Evolutionary conservation across 768 basidiomycete genomes (phyloP).

Genomic region (Tricholoma sp.): DNA sequence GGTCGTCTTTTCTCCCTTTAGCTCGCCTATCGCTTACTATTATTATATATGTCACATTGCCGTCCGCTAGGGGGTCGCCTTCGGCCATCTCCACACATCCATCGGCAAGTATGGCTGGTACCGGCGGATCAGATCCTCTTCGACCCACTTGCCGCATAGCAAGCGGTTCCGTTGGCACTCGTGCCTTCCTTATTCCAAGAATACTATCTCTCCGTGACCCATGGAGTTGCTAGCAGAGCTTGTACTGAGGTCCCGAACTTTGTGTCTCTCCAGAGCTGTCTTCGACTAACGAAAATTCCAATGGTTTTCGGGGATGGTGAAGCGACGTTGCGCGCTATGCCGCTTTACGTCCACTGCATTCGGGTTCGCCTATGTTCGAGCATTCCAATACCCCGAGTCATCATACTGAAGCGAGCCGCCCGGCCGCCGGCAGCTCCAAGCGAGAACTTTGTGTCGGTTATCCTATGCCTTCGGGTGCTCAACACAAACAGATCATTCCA

Average conservation of each 20-base stretch:
- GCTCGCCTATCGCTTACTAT: background rate
- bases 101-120: background rate
- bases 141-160: background rate
- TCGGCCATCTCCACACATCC: background rate
- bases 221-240: background rate
- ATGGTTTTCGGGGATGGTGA: background rate
- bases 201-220: background rate
- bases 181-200: background rate
- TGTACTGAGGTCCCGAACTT: too few relatives aligned
- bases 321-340: background rate
- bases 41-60: background rate
- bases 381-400: background rate
- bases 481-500: background rate
- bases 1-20: background rate
- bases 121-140: background rate
- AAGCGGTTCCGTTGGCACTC: background rate
- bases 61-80: background rate
- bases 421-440: background rate
- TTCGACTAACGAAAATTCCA: too few relatives aligned
- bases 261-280: too few relatives aligned
- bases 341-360: background rate
- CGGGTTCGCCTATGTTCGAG: background rate
- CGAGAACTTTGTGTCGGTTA: background rate
- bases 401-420: background rate
- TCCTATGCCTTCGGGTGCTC: background rate